These are phyloP conservation scores for Phytophthora podocarpi DNA, from an alignment of 352 stramenopile genomes.

Conservation along the genomic window DNA sequence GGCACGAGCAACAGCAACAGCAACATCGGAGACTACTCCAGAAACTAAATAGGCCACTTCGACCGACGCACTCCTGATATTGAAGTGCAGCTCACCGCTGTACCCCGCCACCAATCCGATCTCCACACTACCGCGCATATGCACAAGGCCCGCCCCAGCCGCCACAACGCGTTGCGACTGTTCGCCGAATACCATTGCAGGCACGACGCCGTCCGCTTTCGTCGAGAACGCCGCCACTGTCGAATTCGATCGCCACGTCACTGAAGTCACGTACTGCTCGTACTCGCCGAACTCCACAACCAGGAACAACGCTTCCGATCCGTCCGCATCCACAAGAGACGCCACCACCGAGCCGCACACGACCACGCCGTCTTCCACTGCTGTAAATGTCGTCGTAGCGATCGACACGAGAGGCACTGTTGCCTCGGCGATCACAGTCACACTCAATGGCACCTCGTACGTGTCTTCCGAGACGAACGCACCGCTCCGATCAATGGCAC, in stretches of 20 bases:
- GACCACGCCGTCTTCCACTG: slow-evolving; percentile 35
- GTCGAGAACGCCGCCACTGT: slow-evolving; percentile 13
- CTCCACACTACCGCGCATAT: slow-evolving; percentile 31
- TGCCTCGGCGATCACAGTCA: slow-evolving; percentile 25
- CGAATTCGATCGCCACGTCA: slow-evolving; percentile 17
- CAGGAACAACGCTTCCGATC: slow-evolving; percentile 42
- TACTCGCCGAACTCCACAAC: slow-evolving; percentile 31
- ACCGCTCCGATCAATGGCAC: slow-evolving; percentile 27
- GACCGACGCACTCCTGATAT: slow-evolving; percentile 12
- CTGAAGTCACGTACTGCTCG: slow-evolving; percentile 14
- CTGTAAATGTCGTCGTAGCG: slow-evolving; percentile 5
- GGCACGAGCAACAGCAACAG: background rate
- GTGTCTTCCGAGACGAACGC: slow-evolving; percentile 16
- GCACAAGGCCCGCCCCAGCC: slow-evolving; percentile 3
- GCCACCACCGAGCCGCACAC: slow-evolving; percentile 27
- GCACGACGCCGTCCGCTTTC: slow-evolving; percentile 15
- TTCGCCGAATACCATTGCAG: slow-evolving; percentile 5
- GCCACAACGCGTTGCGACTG: slow-evolving; percentile 10
- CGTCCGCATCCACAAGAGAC: slow-evolving; percentile 41
- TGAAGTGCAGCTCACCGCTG: slow-evolving; percentile 23
- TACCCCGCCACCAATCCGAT: slow-evolving; percentile 25
- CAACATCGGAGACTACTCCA: background rate
- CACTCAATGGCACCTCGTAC: slow-evolving; percentile 18
- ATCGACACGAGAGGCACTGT: slow-evolving; percentile 27
- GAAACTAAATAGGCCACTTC: slow-evolving; percentile 1